phyloP scores from a whole-genome alignment of 2,329 filamentous ascomycete species.

The Kalmusia sp. region DNA sequence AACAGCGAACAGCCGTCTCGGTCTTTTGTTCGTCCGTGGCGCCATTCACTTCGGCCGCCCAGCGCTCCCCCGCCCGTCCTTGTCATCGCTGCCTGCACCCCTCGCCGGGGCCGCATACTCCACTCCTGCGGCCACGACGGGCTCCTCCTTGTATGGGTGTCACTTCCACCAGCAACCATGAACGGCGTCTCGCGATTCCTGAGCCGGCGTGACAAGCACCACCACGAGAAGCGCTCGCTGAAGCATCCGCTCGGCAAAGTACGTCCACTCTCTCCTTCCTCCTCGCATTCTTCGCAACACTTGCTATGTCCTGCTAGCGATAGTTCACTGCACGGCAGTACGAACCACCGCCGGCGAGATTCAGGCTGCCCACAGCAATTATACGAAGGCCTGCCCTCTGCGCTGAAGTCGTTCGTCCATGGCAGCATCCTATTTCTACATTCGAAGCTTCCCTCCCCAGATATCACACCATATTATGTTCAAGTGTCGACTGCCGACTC shows the following conservation, averaged over 20 bases:
- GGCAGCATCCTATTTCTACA: constrained; percentile 29
- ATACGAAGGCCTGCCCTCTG: constrained; percentile 32
- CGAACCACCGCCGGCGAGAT: constrained; percentile 14
- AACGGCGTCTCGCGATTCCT: constrained; percentile 69
- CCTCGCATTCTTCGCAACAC: constrained; percentile 22
- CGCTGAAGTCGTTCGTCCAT: constrained; percentile 19
- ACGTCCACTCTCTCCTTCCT: constrained; percentile 26
- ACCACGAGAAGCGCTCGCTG: constrained; percentile 44
- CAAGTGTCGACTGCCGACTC: constrained; percentile 19
- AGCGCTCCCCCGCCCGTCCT: constrained; percentile 14
- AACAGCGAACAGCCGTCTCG: constrained; percentile 6
- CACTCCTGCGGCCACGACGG: constrained; percentile 10
- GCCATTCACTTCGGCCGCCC: constrained; percentile 1
- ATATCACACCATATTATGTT: constrained; percentile 16
- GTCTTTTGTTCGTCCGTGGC: background rate
- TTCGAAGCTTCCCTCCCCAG: constrained; percentile 22
- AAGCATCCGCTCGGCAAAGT: constrained; percentile 44
- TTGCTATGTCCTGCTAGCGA: constrained; percentile 19
- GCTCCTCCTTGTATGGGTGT: constrained; percentile 27
- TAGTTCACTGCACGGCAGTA: constrained; percentile 9
- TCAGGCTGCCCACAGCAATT: constrained; percentile 27
- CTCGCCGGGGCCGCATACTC: constrained; percentile 11
- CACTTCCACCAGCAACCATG: constrained; percentile 39
- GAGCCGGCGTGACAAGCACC: constrained; percentile 69
- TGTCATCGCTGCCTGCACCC: constrained; percentile 22